phyloP scores from a whole-genome alignment of 345 rosid genomes.

The Euclidium syriacum region DNA sequence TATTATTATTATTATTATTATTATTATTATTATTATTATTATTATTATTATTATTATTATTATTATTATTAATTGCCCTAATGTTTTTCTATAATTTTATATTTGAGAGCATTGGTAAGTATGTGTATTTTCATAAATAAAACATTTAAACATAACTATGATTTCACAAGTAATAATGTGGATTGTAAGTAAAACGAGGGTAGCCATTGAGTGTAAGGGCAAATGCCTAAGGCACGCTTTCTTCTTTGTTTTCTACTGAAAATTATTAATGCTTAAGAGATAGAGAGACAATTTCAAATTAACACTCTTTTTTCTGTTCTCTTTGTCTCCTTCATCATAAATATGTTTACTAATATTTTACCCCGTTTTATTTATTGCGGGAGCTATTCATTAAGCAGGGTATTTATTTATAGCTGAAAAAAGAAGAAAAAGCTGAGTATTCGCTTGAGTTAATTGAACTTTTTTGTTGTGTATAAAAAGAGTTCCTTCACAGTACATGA shows the following conservation, averaged over 20 bases:
- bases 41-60: too few species aligned
- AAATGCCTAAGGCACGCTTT: slow-evolving; percentile 1
- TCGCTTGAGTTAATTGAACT: neutral
- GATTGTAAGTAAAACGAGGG: neutral
- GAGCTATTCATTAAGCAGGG: neutral
- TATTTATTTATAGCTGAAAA: neutral
- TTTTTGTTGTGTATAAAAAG: neutral
- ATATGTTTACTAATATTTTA: neutral
- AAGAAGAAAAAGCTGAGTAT: neutral
- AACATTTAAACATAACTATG: neutral
- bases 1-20: too few species aligned
- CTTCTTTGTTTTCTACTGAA: neutral
- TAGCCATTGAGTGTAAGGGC: neutral
- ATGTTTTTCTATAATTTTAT: neutral
- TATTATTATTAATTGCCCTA: too few species aligned
- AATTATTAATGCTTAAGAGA: slow-evolving; percentile 1
- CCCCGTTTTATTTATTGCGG: neutral
- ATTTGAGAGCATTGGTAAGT: neutral
- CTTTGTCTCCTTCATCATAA: slow-evolving; percentile 5
- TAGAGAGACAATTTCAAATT: neutral
- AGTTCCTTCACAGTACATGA: neutral
- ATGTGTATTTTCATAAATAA: neutral
- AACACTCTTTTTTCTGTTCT: neutral
- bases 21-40: too few species aligned
- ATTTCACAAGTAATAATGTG: neutral